Conservation (phyloP, 148 eudicot species). For the Amaranthus palmeri region DNA sequence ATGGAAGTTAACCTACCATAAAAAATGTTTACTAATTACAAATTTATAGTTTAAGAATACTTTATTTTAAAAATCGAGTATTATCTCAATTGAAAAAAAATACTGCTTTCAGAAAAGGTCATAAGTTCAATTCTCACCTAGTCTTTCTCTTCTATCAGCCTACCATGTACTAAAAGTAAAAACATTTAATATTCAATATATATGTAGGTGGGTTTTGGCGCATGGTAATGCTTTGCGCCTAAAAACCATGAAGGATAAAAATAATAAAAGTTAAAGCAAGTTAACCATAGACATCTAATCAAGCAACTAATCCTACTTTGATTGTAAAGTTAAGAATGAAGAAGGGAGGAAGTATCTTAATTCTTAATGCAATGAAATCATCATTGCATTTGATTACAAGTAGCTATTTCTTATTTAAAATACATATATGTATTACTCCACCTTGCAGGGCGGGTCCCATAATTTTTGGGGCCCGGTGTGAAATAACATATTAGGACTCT, state of each 20-base stretch:
- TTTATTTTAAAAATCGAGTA: no score
- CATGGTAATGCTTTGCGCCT: conserved; percentile 1
- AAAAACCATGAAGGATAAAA: neutral
- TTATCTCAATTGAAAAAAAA: no score
- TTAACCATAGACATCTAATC: neutral
- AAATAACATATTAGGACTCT: no score
- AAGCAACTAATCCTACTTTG: neutral
- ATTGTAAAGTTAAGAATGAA: conserved; percentile 1
- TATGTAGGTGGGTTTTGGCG: neutral
- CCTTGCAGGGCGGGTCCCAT: no score
- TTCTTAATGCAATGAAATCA: conserved; percentile 15
- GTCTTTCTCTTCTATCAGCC: no score
- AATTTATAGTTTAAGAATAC: no score
- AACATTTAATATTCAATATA: neutral
- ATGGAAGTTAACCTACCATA: no score
- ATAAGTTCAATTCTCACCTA: no score
- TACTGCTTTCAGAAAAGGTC: no score
- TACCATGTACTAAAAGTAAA: no score
- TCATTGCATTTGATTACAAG: conserved; percentile 18
- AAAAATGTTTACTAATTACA: no score
- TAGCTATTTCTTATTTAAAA: neutral
- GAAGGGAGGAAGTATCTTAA: conserved; percentile 3
- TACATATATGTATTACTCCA: neutral
- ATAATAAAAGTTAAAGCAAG: neutral
- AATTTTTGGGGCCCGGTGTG: no score